Base-by-base conservation (phyloP, 176 grass and related monocot species). In the Ampelocalamus luodianensis region DNA sequence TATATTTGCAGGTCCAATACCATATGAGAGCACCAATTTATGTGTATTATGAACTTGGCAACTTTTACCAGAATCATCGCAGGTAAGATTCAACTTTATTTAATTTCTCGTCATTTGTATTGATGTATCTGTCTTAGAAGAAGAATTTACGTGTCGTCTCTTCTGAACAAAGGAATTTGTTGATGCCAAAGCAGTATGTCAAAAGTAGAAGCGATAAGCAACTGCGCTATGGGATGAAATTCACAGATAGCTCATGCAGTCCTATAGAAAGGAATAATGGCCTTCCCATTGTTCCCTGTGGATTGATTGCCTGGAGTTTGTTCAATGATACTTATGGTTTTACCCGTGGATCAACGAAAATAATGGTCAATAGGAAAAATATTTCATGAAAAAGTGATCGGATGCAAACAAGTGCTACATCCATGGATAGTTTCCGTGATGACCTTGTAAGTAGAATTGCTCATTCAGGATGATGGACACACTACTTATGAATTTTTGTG, bases 271-370 rank as follows among this genome's bases (percentile, higher is more conserved):
- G 34, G 69, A 86, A 64, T 68, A 63, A 93, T 68, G 91, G 93
- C 67, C 83, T 76, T 48, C 93, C 91, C 48, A 79, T 99, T 81
- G 79, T 99, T 86, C 96, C 96, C 71, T 99, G 96, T 72, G 96
- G 96, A 53, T 94, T 99, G 85, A 92, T 96, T 66, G 91, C 96
- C 13, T 99, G 93, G 93, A 99, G 91, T 73, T 91, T 99, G 76
- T 99, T 99, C 86, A 99, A 99, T 80, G 96, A 99, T 86, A 92
- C 96, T 16, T 98, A 93, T 82, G 70, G n/a, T 62, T 94, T 98
- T 89, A 76, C 60, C 72, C 68, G 49, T 76, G 88, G 88, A n/a
- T 73, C 83, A 16, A 83, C 15, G 20, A 78, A 84, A 70, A 72
- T 98, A 65, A 89, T 87, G 44, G 63, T 98, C 48, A 95, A 94